Evolutionary conservation across 345 rosid species (phyloP), one percentile per base, ranked within the genome.

Genomic region (Lenwebbia sp.): DNA sequence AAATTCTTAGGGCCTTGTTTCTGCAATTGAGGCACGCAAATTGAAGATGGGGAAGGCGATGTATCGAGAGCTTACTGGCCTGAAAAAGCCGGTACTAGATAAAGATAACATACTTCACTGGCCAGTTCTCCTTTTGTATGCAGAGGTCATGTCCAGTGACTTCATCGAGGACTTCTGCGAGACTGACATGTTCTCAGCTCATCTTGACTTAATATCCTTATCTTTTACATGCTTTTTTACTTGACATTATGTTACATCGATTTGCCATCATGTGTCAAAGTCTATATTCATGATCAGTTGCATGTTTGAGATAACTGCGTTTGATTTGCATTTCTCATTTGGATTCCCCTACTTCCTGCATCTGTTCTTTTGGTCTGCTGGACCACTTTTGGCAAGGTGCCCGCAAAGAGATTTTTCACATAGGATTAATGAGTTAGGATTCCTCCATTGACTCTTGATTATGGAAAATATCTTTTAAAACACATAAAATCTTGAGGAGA

Each of bases 181-280:
- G 88, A 95, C 92, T 0, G 98, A 97, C 91, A 90, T 92, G 94
- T 92, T 97, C 90, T 89, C 96, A 23, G 88, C 91, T 33, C 98
- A 97, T 92, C 96, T 97, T 85, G 98, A 96, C 87, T 88, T 93
- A 91, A 96, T 97, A 96, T 97, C 98, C 98, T 88, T 93, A 87
- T 84, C 19, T 44, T 30, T 60, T 23, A 30, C 52, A 8, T 62
- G 30, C 11, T 51, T 51, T 82, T 37, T 28, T 13, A 33, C 50
- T 22, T 28, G 56, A 21, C 23, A 44, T 30, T 78, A 19, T 37
- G 81, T 37, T 70, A 70, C 37, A 47, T 70, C 11, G 26, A 37
- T 28, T 83, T 83, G 58, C 13, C 84, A 83, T 22, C 58, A 30
- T 19, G 13, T 12, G 47, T 26, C 40, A 30, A n/a, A 51, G 58